Evolutionary conservation across 768 basidiomycete species (phyloP), one percentile per base, ranked within the genome.

Genomic region (Suillus bovinus): DNA sequence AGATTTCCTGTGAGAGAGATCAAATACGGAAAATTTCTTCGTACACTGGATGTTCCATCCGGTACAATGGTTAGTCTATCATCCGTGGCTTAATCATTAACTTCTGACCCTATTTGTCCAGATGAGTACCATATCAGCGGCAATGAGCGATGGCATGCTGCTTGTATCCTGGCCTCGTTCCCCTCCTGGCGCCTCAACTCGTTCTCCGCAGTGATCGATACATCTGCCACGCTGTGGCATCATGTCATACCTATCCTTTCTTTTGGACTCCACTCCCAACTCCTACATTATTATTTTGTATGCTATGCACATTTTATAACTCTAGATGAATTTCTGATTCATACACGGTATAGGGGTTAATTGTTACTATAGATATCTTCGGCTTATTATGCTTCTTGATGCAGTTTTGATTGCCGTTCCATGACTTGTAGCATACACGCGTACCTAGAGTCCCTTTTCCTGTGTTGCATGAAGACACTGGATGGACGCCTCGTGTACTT

Each of bases 11-110:
- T 72, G 56, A 75, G 72, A 61, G 79, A 80, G 66, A 73, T 80
- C 60, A 78, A 77, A 58, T 80, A 78, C 52, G 79, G 79, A 53
- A 67, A 66, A 59, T 80, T 79, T 47, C 70, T 71, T 58, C 78
- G 79, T 56, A 69, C 70, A 6, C 68, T 80, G 22, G 61, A 66
- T 29, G 70, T 80, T 55, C 79, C 79, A 27, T 64, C 68, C 22
- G 77, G 78, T 11, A 76, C 75, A 16, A 72, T 78, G 70, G 79
- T 73, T 39, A 66, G 72, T 61, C 59, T 29, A 34, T 34, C 16
- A 57, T 44, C 60, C 46, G 27, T 61, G 39, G 61, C 46, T 60
- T 44, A 59, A 64, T 54, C 61, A 20, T 24, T 22, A 17, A 42
- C 38, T 22, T 36, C 16, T 63, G 5, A 42, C 34, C 41, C 9